Evolutionary conservation across 1,139 yeast genomes (phyloP).

Genomic region (Candida dubliniensis): DNA sequence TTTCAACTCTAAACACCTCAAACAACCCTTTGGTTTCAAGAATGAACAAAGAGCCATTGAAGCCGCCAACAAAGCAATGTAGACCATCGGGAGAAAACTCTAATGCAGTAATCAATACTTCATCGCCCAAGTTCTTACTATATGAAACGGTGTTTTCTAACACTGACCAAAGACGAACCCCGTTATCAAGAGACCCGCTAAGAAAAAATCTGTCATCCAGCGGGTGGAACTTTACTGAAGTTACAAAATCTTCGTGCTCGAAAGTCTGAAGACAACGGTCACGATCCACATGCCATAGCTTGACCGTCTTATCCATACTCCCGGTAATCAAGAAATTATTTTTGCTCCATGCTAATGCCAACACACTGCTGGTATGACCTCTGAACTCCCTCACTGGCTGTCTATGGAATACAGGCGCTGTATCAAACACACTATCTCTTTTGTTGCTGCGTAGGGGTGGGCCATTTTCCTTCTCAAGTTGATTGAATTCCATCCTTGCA

Average conservation of each 20-base stretch:
- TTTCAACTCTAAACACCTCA: conserved; percentile 54
- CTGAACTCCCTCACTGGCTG: conserved; percentile 58
- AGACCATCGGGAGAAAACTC: conserved; percentile 71
- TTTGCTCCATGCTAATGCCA: conserved; percentile 85
- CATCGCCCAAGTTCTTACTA: conserved; percentile 43
- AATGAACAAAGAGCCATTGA: conserved; percentile 67
- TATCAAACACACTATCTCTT: conserved; percentile 25
- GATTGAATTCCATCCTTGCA: conserved; percentile 50
- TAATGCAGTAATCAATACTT: conserved; percentile 68
- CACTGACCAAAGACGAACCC: conserved; percentile 81
- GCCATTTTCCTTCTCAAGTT: conserved; percentile 17
- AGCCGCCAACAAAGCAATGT: conserved; percentile 73
- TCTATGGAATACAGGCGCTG: conserved; percentile 83
- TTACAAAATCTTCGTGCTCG: conserved; percentile 76
- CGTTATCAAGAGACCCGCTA: conserved; percentile 80
- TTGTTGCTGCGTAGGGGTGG: conserved; percentile 12
- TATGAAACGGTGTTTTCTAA: conserved; percentile 53
- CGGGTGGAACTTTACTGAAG: conserved; percentile 81
- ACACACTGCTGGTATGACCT: conserved; percentile 71
- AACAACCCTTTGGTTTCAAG: conserved; percentile 68
- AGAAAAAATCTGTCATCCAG: conserved; percentile 84
- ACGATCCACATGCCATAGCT: conserved; percentile 82
- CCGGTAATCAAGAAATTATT: conserved; percentile 79
- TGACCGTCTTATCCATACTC: conserved; percentile 83
- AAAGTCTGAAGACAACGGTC: conserved; percentile 63